Conservation (phyloP, 192 early-diverging fungal genomes). For the Pilaira anomala region DNA sequence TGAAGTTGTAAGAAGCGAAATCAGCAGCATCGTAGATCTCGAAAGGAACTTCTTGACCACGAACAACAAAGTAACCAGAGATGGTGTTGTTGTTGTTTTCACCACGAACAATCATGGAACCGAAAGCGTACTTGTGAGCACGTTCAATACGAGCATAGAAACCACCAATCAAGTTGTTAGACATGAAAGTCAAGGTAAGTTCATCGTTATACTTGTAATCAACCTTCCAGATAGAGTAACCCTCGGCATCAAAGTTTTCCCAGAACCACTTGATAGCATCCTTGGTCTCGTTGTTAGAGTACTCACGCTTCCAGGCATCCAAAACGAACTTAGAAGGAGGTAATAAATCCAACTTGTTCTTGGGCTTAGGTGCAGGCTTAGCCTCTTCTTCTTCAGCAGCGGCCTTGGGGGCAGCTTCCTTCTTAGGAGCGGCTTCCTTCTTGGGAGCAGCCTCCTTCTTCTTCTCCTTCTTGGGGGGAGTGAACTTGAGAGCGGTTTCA, state of each 20-base stretch:
- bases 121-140: conserved; percentile 94
- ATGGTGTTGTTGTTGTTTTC: conserved; percentile 85
- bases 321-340: conserved; percentile 79
- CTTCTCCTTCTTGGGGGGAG: conserved; percentile 63
- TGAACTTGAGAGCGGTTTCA: conserved; percentile 55
- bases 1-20: conserved; percentile 85
- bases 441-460: conserved; percentile 58
- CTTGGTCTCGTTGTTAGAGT: conserved; percentile 95
- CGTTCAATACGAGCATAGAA: conserved; percentile 90
- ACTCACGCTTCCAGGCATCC: conserved; percentile 95
- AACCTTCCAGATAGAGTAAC: conserved; percentile 90
- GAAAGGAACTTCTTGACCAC: conserved; percentile 78
- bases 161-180: conserved; percentile 91
- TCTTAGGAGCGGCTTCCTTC: conserved; percentile 40
- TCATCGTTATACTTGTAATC: conserved; percentile 97
- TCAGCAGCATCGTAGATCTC: conserved; percentile 78
- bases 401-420: conserved; percentile 48
- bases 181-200: conserved; percentile 86
- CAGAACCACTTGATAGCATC: conserved; percentile 92
- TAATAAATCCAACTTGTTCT: conserved; percentile 86
- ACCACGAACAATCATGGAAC: conserved; percentile 78
- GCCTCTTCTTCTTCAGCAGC: conserved; percentile 55
- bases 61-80: conserved; percentile 92
- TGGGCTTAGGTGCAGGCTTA: conserved; percentile 82
- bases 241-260: conserved; percentile 82